Base-by-base conservation (phyloP, 2,329 filamentous ascomycete genomes). In the Hypocrella siamensis region DNA sequence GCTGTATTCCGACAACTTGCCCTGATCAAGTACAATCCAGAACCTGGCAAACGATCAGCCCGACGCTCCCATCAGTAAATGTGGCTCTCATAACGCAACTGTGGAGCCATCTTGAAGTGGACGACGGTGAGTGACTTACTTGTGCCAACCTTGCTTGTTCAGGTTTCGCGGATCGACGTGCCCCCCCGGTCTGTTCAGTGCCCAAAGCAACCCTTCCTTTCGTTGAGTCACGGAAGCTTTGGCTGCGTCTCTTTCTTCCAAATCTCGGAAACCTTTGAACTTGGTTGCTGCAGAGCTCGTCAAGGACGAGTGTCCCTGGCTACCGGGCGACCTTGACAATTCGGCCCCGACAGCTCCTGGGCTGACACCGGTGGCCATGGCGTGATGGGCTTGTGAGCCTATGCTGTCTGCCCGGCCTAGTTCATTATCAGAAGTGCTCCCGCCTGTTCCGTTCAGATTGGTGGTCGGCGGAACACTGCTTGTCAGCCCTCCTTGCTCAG, bases 71-170 rank as follows among this genome's bases (percentile, higher is more conserved):
- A n/a, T n/a, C n/a, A n/a, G n/a, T n/a, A n/a, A n/a, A n/a, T n/a
- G 7, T 12, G 7, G 21, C 21, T 22, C 21, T 12, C 25, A 15
- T 12, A 6, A n/a, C 14, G 25, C 25, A 27, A 12, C 25, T 27
- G 10, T 27, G 25, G 14, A 11, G 14, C 7, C 9, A 12, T 12
- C 9, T 6, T 6, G 10, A 3, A 12, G 7, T n/a, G 27, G 16
- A 17, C 4, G 5, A 9, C 6, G n/a, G 12, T 30, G 17, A 3
- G 5, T 12, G 31, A 69, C 79, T 60, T 63, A 93, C 82, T 98
- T 98, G 55, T 98, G 90, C 90, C 90, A 98, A 31, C 84, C 86
- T 55, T 93, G 85, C 52, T 96, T 94, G 49, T 94, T 96, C 44
- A 98, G 64, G 14, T 84, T 86, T 44, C 90, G 84, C 8, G 90